Evolutionary conservation across 768 basidiomycete species (phyloP).

Genomic region (Pholiota molesta): DNA sequence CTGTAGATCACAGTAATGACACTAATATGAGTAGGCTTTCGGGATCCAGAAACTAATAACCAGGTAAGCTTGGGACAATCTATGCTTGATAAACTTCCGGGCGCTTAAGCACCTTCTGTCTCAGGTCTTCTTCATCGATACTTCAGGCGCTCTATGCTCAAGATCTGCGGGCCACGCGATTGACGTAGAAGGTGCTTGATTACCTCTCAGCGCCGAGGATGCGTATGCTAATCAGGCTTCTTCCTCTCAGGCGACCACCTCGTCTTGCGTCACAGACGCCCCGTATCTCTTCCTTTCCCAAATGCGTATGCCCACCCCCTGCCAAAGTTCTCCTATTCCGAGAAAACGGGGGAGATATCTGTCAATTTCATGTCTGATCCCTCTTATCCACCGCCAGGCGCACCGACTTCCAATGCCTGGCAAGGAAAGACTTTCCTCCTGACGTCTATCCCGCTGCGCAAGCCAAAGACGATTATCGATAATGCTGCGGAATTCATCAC

Average conservation of each 20-base stretch:
- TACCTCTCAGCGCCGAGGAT: not conserved
- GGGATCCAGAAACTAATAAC: conserved; percentile 71
- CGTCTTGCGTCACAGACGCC: conserved; percentile 77
- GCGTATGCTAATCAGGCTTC: not conserved
- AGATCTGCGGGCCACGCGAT: conserved; percentile 81
- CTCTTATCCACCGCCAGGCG: conserved; percentile 49
- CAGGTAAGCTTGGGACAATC: conserved; percentile 48
- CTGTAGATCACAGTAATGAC: not conserved
- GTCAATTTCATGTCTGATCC: conserved; percentile 68
- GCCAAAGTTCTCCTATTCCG: conserved; percentile 66
- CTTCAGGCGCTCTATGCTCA: conserved; percentile 75
- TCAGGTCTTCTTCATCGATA: conserved; percentile 86
- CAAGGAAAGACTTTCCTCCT: conserved; percentile 61
- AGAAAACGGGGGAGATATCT: conserved; percentile 57
- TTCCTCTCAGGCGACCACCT: conserved; percentile 55
- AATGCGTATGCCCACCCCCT: conserved; percentile 78
- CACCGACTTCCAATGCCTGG: conserved; percentile 50
- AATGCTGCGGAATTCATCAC: conserved; percentile 70
- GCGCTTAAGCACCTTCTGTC: conserved; percentile 3
- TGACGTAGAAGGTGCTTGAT: conserved; percentile 66
- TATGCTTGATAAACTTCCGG: not conserved
- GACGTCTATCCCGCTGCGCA: conserved; percentile 66
- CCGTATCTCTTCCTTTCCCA: conserved; percentile 76
- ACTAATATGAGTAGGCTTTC: conserved; percentile 49
- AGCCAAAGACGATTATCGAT: conserved; percentile 70